phyloP scores from a whole-genome alignment of 306 rosid species.

The Luffa acutangula region DNA sequence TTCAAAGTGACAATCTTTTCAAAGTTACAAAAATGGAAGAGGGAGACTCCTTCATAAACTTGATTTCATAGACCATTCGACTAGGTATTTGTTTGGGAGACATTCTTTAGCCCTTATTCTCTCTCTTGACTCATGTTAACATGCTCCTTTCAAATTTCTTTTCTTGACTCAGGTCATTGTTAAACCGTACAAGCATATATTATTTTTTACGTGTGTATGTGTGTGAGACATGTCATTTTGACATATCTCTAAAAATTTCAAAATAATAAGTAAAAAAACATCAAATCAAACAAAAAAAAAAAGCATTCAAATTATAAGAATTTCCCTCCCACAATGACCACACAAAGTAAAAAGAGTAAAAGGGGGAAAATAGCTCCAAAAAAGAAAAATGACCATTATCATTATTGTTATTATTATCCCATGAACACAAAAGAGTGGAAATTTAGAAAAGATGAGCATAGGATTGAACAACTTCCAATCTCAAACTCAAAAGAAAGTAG shows the following conservation, averaged over 20 bases:
- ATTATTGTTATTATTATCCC: not conserved
- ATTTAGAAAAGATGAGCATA: not conserved
- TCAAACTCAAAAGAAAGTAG: conserved; percentile 3
- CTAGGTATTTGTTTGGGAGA: too few relatives aligned
- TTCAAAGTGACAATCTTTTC: too few relatives aligned
- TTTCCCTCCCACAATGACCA: not conserved
- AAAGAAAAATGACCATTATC: not conserved
- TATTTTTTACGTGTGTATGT: too few relatives aligned
- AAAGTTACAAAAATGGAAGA: too few relatives aligned
- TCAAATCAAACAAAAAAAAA: not conserved
- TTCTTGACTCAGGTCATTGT: too few relatives aligned
- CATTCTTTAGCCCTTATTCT: too few relatives aligned
- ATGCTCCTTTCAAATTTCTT: too few relatives aligned
- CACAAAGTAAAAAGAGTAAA: not conserved
- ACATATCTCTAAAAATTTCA: not conserved
- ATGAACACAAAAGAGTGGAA: not conserved
- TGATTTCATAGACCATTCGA: too few relatives aligned
- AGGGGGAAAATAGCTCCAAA: not conserved
- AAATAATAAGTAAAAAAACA: not conserved
- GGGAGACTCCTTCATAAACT: too few relatives aligned
- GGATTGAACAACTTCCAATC: not conserved
- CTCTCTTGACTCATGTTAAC: too few relatives aligned
- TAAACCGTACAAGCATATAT: too few relatives aligned
- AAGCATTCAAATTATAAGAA: not conserved
- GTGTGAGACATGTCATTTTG: too few relatives aligned